Base-by-base conservation (phyloP, 768 basidiomycete genomes). In the Pleurotus salmoneostramineus region DNA sequence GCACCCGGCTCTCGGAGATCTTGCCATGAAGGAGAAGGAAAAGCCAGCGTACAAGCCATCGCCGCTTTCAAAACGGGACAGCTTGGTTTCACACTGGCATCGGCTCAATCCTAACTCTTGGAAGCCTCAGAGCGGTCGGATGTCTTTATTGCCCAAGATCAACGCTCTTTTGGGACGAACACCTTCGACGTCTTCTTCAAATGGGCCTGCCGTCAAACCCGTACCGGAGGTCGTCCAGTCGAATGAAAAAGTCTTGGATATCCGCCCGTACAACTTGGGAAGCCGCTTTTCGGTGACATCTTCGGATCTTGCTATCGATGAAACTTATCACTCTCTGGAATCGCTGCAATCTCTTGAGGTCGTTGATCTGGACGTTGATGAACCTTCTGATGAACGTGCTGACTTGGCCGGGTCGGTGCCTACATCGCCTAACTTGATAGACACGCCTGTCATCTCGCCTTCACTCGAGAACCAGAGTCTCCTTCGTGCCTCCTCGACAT, bases 31-130 rank as follows among this genome's bases (percentile, higher is more conserved):
- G 15, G 27, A n/a, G 10, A 44, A n/a, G 52, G 35, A 40, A 31
- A 55, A 33, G 21, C 27, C 52, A 4, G 35, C 52, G 8, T 15
- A 32, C n/a, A 35, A 8, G 32, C 14, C 21, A 27, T 27, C 21
- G 21, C 21, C 21, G 21, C 21, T 27, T 27, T 27, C 52, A 3
- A 21, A 31, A 7, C 40, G 52, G 31, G 52, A 55, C 32, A 40
- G 36, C n/a, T 55, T 55, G 31, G 15, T 55, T 5, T 55, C 52
- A 10, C 52, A 55, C 40, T 55, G 52, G 52, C 52, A 42, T 31
- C 40, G 52, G 6, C 52, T 55, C 7, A 27, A 55, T 5, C 52
- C 52, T 1, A 11, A 31, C 3, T 33, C 52, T 2, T 12, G 6
- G 8, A 55, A 31, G 40, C 52, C n/a, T 31, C 35, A 43, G 11